Base-by-base conservation (phyloP, 169 alveolate genomes). In the Plasmodium falciparum region DNA sequence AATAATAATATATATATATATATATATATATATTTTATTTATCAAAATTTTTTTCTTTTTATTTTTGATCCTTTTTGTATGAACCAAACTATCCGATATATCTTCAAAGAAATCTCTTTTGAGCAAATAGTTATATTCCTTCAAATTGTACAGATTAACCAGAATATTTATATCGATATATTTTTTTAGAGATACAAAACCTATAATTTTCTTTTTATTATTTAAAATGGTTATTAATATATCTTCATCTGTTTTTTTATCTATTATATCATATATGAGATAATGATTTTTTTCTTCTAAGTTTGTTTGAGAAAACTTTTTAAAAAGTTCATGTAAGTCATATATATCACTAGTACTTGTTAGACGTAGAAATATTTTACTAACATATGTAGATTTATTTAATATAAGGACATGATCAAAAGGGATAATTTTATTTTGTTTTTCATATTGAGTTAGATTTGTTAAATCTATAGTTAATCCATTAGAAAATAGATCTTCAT, bases 301-400 rank as follows among this genome's bases (percentile, higher is more conserved):
- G 43, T 20, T 39, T 33, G 54, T 26, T 3, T 33, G 17, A 6
- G 80, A 39, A 80, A 67, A 69, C 29, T 56, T 80, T 33, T 73
- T 80, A 52, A 80, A 45, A 11, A 80, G 47, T 67, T 80, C 83
- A 80, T 80, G 83, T 49, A 80, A 62, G 33, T 80, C 90, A 47
- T 80, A 80, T 22, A 80, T 73, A 80, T 80, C 90, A 20, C 50
- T 17, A 49, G 83, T 80, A 26, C 49, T 8, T 12, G 90, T 80
- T 26, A 49, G 26, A 7, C 90, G 49, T 1, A 80, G 8, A 43
- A 17, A 67, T 13, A 80, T 67, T 69, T 66, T 80, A 49, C 45
- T 80, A 59, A 71, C 72, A 61, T 52, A 80, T 2, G 65, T 33
- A 49, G 67, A 67, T 80, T 62, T 67, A 49, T 71, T 67, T 22